A percentile compares a stretch with the other conserved stretches of the same genome.
These are phyloP conservation scores for Eucalyptus viminalis DNA, from an alignment of 345 rosid species.

Conservation along the genomic window DNA sequence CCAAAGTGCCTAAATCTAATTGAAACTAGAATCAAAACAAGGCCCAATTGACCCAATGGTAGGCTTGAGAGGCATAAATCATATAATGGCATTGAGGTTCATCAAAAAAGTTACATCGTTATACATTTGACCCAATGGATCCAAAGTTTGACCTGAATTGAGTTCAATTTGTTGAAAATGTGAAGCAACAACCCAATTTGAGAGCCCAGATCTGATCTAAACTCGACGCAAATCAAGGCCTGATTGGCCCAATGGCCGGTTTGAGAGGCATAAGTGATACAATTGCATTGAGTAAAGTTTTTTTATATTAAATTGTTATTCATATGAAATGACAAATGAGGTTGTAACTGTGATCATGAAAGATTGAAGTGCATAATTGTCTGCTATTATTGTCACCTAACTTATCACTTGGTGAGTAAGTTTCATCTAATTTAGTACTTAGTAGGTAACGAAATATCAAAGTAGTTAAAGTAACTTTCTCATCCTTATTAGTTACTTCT, in stretches of 20 bases:
- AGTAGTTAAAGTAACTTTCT: not conserved
- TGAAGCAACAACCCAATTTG: too few relatives aligned
- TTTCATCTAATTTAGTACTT: not conserved
- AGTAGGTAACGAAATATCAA: not conserved
- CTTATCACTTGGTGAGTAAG: not conserved
- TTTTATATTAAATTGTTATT: not conserved
- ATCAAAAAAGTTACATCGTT: too few relatives aligned
- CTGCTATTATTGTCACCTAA: not conserved
- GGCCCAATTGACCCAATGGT: not conserved
- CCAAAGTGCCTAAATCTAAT: too few relatives aligned
- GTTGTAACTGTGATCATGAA: not conserved
- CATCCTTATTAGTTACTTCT: not conserved
- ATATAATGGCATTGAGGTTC: too few relatives aligned
- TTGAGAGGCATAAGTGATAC: not conserved
- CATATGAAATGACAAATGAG: not conserved
- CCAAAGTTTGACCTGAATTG: too few relatives aligned
- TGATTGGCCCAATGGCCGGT: too few relatives aligned
- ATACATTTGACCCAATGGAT: too few relatives aligned
- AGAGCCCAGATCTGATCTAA: accelerated
- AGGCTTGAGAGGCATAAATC: not conserved
- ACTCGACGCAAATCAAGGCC: too few relatives aligned
- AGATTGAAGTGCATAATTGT: not conserved
- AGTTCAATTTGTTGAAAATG: too few relatives aligned
- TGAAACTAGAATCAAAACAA: not conserved
- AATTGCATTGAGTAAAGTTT: not conserved